Evolutionary conservation across 805 yeast species (phyloP).

Genomic region (Scheffersomyces ergatensis): DNA sequence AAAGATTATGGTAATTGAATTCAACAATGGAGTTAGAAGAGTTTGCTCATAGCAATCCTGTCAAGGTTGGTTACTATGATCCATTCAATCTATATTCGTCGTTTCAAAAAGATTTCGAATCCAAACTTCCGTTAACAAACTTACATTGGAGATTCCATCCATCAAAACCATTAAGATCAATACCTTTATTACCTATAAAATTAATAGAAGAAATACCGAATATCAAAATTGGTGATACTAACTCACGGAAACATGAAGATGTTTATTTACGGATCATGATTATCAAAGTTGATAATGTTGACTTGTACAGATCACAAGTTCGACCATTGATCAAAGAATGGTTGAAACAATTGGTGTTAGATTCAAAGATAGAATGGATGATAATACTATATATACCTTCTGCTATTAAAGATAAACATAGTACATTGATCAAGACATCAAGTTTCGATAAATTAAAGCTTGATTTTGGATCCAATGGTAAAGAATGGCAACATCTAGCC

Average conservation of each 20-base stretch:
- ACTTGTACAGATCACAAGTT: slow-evolving; percentile 73
- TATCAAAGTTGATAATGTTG: slow-evolving; percentile 62
- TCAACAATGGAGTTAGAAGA: slow-evolving; percentile 6
- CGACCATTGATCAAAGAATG: slow-evolving; percentile 83
- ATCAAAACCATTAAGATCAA: slow-evolving; percentile 57
- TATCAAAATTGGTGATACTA: slow-evolving; percentile 20
- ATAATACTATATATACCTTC: slow-evolving; percentile 51
- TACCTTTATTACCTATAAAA: slow-evolving; percentile 54
- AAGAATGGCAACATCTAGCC: slow-evolving; percentile 22
- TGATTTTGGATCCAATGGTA: slow-evolving; percentile 47
- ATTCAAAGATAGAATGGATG: slow-evolving; percentile 50
- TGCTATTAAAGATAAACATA: slow-evolving; percentile 29
- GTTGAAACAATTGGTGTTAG: slow-evolving; percentile 47
- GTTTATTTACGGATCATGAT: slow-evolving; percentile 64
- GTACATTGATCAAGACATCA: slow-evolving; percentile 43
- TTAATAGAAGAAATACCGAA: slow-evolving; percentile 58
- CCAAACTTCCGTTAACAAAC: slow-evolving; percentile 56
- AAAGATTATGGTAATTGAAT: too few species aligned
- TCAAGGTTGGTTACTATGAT: slow-evolving; percentile 63
- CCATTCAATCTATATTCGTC: slow-evolving; percentile 61
- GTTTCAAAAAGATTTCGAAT: slow-evolving; percentile 40
- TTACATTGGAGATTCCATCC: slow-evolving; percentile 63
- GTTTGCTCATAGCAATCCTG: slow-evolving; percentile 11
- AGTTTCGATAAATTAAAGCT: slow-evolving; percentile 52
- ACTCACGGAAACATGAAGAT: slow-evolving; percentile 11